phyloP scores from a whole-genome alignment of 139 green algal species.

The Micractinium conductrix region DNA sequence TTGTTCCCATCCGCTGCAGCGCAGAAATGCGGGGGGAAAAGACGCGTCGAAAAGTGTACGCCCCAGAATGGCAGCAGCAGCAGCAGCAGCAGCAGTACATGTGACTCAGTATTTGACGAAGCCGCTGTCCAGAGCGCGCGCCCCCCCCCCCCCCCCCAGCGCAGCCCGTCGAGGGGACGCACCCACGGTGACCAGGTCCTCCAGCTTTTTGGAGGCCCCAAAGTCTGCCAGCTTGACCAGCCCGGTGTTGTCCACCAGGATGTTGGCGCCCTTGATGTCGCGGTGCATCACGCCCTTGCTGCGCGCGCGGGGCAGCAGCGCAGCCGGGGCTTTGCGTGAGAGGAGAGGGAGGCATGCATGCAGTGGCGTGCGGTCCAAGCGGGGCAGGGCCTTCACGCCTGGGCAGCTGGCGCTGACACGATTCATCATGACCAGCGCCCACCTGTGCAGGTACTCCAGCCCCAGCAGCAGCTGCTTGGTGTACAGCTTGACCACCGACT shows the following conservation, averaged over 20 bases:
- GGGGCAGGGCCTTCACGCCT: background rate
- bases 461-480: conserved; percentile 81
- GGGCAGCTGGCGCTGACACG: background rate
- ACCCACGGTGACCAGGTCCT: conserved; percentile 89
- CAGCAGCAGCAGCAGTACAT: background rate
- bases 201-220: conserved; percentile 92
- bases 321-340: background rate
- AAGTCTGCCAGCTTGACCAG: conserved; percentile 97
- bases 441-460: conserved; percentile 93
- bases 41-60: background rate
- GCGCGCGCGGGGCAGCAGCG: background rate
- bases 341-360: background rate
- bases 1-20: conserved; percentile 72
- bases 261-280: conserved; percentile 98
- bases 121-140: no score
- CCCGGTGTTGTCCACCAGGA: conserved; percentile 91
- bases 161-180: no score
- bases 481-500: conserved; percentile 74
- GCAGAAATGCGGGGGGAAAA: background rate
- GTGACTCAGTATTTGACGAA: no score
- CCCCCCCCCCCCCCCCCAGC: no score
- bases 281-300: conserved; percentile 89
- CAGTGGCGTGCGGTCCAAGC: background rate
- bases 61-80: background rate
- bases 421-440: background rate